Conservation (phyloP, 441 rosid species). For the Gossypium aridum region DNA sequence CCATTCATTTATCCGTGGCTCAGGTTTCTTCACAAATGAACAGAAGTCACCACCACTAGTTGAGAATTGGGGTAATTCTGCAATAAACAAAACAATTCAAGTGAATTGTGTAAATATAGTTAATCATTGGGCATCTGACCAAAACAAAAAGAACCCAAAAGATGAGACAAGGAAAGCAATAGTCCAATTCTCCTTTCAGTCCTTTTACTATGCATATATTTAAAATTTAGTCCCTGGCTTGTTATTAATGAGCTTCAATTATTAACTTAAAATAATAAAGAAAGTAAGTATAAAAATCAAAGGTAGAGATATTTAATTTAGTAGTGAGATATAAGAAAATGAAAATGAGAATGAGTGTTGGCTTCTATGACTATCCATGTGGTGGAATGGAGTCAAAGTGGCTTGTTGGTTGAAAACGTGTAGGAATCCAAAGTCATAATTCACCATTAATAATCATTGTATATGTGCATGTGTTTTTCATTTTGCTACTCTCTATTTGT, state of each 20-base stretch:
- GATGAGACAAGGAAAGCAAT: not conserved
- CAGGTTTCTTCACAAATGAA: not conserved
- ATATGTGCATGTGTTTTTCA: not conserved
- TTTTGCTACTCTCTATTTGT: not conserved
- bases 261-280: too few relatives aligned
- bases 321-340: too few relatives aligned
- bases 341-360: too few relatives aligned
- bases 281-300: too few relatives aligned
- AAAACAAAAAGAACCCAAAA: not conserved
- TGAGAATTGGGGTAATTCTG: not conserved
- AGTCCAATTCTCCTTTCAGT: too few relatives aligned
- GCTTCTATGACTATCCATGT: not conserved
- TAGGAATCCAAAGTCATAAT: not conserved
- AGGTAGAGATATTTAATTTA: too few relatives aligned
- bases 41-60: not conserved
- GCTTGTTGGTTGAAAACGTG: not conserved
- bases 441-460: not conserved
- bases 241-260: too few relatives aligned
- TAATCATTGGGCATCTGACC: not conserved
- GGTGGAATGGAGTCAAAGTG: not conserved
- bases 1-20: constrained; percentile 7
- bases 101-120: not conserved
- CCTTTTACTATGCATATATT: too few relatives aligned
- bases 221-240: too few relatives aligned
- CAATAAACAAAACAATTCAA: not conserved